phyloP scores from a whole-genome alignment of 176 grass and related monocot genomes.

The Tillandsia fasciculata region DNA sequence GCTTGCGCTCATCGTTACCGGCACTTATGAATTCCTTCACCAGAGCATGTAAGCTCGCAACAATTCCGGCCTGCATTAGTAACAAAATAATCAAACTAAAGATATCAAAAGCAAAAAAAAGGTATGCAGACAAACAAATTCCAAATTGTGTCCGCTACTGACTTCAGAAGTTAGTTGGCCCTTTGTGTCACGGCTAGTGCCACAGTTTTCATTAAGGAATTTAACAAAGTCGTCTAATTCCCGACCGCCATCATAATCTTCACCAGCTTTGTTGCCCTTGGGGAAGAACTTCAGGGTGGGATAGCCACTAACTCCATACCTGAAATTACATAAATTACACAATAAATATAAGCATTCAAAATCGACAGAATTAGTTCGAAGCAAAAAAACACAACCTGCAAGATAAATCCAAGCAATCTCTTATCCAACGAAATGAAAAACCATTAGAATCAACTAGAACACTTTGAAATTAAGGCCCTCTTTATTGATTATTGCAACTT shows the following conservation, averaged over 20 bases:
- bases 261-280: conserved; percentile 87
- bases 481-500: too few relatives aligned
- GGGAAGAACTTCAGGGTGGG: conserved; percentile 96
- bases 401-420: too few relatives aligned
- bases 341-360: not conserved
- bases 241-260: conserved; percentile 76
- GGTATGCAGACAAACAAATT: not conserved
- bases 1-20: conserved; percentile 43
- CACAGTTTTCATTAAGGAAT: conserved; percentile 92
- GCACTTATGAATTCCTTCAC: conserved; percentile 80
- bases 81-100: conserved; percentile 8
- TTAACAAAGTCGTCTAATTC: conserved; percentile 90
- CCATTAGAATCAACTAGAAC: too few relatives aligned
- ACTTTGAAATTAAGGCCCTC: too few relatives aligned
- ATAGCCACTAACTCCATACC: conserved; percentile 86
- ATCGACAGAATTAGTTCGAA: too few relatives aligned
- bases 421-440: too few relatives aligned
- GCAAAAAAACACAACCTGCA: too few relatives aligned
- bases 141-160: not conserved
- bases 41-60: conserved; percentile 52
- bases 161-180: conserved; percentile 82
- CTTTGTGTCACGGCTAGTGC: conserved; percentile 70
- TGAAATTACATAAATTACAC: conserved; percentile 23
- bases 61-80: conserved; percentile 62
- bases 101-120: not conserved